These are phyloP conservation scores for Penicillium steckii DNA, from an alignment of 495 filamentous ascomycete species.

Conservation along the genomic window DNA sequence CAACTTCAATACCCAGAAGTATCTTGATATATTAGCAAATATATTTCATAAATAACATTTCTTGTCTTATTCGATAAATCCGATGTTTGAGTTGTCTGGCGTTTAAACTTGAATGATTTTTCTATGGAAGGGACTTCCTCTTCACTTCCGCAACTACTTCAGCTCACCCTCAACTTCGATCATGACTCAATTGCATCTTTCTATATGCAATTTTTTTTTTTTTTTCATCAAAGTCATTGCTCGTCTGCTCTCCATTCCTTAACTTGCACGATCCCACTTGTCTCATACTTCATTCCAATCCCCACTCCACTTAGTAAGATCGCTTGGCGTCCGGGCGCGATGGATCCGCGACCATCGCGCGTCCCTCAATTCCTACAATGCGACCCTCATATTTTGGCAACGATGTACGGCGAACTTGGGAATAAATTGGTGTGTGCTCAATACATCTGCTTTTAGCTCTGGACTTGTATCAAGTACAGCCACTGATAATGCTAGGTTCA, in stretches of 20 bases:
- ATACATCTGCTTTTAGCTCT: no score
- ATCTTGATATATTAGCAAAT: no score
- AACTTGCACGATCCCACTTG: background rate
- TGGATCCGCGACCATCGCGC: slow-evolving; percentile 20
- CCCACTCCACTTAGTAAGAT: slow-evolving; percentile 24
- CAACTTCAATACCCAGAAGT: no score
- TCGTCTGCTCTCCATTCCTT: background rate
- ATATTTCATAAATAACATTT: no score
- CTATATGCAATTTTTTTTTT: no score
- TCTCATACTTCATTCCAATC: slow-evolving; percentile 7
- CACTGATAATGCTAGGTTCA: slow-evolving; percentile 61
- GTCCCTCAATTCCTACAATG: slow-evolving; percentile 10
- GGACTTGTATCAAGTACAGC: slow-evolving; percentile 3
- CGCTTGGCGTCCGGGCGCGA: slow-evolving; percentile 23
- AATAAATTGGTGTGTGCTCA: slow-evolving; percentile 76
- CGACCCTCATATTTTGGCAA: slow-evolving; percentile 27
- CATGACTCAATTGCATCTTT: background rate
- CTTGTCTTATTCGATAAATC: no score
- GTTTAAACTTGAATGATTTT: no score
- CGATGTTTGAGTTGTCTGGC: no score
- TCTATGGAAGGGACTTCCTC: no score
- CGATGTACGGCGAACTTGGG: slow-evolving; percentile 89
- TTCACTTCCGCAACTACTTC: no score
- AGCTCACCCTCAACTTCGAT: background rate
- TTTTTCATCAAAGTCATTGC: background rate